Conservation (phyloP, 2,329 filamentous ascomycete species). For the Epichloe aotearoae region DNA sequence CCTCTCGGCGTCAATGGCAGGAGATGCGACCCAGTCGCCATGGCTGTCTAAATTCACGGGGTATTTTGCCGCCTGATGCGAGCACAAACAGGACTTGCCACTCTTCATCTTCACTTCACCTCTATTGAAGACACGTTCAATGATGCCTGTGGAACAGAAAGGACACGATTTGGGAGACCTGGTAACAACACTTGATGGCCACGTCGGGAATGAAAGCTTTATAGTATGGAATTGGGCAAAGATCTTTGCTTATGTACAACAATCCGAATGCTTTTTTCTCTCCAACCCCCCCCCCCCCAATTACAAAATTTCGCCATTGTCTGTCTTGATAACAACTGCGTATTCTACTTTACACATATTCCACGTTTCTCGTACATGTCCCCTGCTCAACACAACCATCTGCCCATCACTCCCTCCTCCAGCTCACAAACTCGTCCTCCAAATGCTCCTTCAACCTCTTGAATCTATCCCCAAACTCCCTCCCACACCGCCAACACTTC, state of each 20-base stretch:
- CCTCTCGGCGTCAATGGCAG: neutral
- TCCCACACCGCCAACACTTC: constrained; percentile 73
- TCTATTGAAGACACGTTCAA: neutral
- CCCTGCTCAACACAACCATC: neutral
- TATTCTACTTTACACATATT: neutral
- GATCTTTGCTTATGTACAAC: neutral
- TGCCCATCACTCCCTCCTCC: constrained; percentile 47
- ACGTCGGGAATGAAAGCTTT: neutral
- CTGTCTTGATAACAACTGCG: neutral
- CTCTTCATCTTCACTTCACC: no score
- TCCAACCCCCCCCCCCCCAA: no score
- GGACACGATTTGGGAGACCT: neutral
- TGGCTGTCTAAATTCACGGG: constrained; percentile 4
- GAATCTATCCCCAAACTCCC: constrained; percentile 63
- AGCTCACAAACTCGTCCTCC: constrained; percentile 57
- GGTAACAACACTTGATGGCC: neutral
- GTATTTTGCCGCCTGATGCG: neutral
- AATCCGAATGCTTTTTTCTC: neutral
- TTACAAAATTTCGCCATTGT: neutral
- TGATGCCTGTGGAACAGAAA: neutral
- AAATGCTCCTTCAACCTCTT: constrained; percentile 63
- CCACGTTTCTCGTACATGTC: neutral
- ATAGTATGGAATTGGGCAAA: neutral
- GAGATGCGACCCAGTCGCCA: neutral
- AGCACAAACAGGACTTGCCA: neutral